These are phyloP conservation scores for Candida buenavistaensis DNA, from an alignment of 1,139 yeast species.

Conservation along the genomic window DNA sequence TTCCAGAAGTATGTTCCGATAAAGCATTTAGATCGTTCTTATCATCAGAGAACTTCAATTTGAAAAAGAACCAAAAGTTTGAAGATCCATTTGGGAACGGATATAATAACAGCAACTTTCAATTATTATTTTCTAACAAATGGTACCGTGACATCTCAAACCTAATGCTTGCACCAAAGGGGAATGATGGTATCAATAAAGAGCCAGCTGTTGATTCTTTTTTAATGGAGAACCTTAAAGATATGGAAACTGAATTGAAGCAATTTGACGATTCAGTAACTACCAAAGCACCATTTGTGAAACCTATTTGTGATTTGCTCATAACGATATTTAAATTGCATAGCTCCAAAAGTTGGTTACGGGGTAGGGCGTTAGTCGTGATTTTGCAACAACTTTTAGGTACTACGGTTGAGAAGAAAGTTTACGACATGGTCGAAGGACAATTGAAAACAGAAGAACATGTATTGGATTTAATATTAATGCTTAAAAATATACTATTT, in stretches of 20 bases:
- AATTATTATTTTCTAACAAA: constrained; percentile 36
- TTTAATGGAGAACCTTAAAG: constrained; percentile 34
- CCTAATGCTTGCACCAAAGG: constrained; percentile 13
- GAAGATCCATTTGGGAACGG: constrained; percentile 22
- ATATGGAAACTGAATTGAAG: constrained; percentile 44
- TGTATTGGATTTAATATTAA: constrained; percentile 44
- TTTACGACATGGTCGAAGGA: constrained; percentile 40
- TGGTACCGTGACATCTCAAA: constrained; percentile 46
- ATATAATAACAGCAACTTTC: constrained; percentile 13
- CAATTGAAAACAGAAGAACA: constrained; percentile 46
- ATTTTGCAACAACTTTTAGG: constrained; percentile 85
- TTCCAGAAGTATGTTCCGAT: constrained; percentile 73
- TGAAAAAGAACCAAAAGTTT: constrained; percentile 33
- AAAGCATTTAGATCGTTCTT: constrained; percentile 72
- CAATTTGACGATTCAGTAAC: constrained; percentile 35
- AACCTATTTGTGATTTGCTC: constrained; percentile 79
- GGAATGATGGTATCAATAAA: background rate
- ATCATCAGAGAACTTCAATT: constrained; percentile 65
- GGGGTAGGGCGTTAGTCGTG: constrained; percentile 82
- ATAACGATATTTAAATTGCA: constrained; percentile 70
- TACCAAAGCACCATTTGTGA: constrained; percentile 48
- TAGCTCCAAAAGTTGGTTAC: constrained; percentile 68
- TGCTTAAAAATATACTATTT: constrained; percentile 55
- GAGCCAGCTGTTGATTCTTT: constrained; percentile 6
- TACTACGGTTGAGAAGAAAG: constrained; percentile 79